These are phyloP conservation scores for Plasmopara viticola DNA, from an alignment of 352 stramenopile species.

Conservation along the genomic window DNA sequence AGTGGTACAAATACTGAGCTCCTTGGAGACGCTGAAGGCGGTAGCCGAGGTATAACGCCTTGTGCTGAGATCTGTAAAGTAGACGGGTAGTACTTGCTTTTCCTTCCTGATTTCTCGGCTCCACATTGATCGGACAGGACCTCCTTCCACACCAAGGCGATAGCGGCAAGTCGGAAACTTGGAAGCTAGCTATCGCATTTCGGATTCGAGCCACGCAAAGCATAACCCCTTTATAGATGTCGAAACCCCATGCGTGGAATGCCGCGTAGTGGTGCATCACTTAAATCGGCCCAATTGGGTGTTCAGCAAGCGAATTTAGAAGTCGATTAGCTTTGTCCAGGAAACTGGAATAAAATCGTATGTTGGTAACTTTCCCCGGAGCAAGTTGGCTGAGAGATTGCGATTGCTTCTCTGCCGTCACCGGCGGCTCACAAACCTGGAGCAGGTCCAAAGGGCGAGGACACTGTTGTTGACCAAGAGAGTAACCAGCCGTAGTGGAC, in stretches of 20 bases:
- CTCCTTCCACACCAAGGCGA: not conserved
- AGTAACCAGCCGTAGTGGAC: not conserved
- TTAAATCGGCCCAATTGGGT: not conserved
- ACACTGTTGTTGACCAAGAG: not conserved
- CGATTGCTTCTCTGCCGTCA: not conserved
- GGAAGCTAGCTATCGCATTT: not conserved
- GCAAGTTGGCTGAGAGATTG: not conserved
- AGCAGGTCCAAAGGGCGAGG: not conserved
- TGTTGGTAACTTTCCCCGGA: not conserved
- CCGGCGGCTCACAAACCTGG: not conserved
- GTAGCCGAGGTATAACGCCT: not conserved
- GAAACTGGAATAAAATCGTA: constrained; percentile 12
- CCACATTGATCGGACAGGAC: not conserved
- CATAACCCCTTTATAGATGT: not conserved
- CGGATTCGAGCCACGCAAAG: not conserved
- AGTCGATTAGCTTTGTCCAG: constrained; percentile 13
- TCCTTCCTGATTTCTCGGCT: not conserved
- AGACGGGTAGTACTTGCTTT: not conserved
- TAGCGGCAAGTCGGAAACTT: not conserved
- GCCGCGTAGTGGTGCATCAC: not conserved
- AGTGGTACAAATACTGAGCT: not conserved
- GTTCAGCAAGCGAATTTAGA: constrained; percentile 2
- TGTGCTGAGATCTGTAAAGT: not conserved
- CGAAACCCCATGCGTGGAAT: not conserved
- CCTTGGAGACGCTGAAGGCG: not conserved